Conservation (phyloP, 805 yeast species). For the Candida namnaoensis region DNA sequence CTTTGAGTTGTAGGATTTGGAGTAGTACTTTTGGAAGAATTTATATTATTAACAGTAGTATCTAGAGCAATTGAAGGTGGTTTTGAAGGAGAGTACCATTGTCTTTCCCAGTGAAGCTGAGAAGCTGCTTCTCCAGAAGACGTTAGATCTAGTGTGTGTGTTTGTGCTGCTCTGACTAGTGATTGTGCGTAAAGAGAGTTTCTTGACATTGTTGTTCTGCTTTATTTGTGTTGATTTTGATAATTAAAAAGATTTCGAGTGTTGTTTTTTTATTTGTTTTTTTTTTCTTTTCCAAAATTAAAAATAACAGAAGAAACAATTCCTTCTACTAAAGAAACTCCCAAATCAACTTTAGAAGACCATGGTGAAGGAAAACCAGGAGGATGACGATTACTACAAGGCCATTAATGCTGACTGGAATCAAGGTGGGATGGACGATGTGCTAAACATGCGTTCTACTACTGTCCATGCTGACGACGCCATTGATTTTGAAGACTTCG, state of each 20-base stretch:
- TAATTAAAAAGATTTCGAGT: no score
- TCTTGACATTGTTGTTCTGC: conserved; percentile 11
- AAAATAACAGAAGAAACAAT: no score
- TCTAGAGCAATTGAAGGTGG: conserved; percentile 11
- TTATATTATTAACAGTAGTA: not conserved
- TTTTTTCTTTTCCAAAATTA: no score
- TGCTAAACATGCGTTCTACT: not conserved
- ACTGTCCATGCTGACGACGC: conserved; percentile 85
- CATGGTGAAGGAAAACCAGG: conserved; percentile 4
- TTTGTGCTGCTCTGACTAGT: conserved; percentile 13
- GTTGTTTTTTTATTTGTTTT: no score
- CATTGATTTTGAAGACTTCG: conserved; percentile 88
- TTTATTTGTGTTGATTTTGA: not conserved
- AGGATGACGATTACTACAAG: conserved; percentile 29
- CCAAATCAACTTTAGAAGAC: no score
- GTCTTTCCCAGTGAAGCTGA: conserved; percentile 17
- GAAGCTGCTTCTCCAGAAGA: no score
- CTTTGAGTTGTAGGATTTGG: conserved; percentile 16
- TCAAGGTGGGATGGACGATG: conserved; percentile 14
- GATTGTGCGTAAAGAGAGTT: conserved; percentile 18
- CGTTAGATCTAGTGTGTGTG: not conserved
- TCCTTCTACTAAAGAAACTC: no score
- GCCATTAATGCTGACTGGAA: conserved; percentile 28
- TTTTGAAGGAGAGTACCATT: conserved; percentile 16
- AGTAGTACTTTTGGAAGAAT: conserved; percentile 5